Base-by-base conservation (phyloP, 1,139 yeast genomes). In the Hansenula lynferdii region DNA sequence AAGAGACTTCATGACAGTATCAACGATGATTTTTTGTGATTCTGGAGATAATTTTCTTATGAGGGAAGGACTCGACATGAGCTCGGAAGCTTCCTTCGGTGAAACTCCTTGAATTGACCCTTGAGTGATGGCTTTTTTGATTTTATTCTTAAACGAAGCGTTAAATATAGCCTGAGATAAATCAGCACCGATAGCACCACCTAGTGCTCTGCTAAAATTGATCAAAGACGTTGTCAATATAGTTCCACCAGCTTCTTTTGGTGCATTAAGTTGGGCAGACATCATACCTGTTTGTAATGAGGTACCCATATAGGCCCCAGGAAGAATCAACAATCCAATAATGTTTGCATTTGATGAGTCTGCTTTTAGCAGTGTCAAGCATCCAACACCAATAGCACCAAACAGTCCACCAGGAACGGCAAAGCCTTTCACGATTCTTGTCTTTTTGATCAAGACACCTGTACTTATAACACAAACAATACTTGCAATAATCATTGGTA, bases 281-380 rank as follows among this genome's bases (percentile, higher is more conserved):
- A 80, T 51, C 33, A 73, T 49, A 2, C 75, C 57, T 27, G 76
- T 62, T 56, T 79, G 86, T 48, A 77, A 65, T 39, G 65, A 64
- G 18, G 73, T 50, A 1, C 86, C 86, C 34, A 70, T 61, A 0
- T 78, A 70, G 22, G 75, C 54, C 39, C 85, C 86, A 6, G 67
- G 63, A 8, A 76, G 49, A 20, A 80, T 70, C 23, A 71, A 57
- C 10, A 70, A 58, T 0, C 85, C 85, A 41, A 79, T 74, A 31
- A 67, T 61, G 32, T 60, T 54, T 8, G 64, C 57, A 17, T 52
- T 50, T 3, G 62, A 50, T 4, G 75, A 64, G 38, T 64, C 41
- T n/a, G 56, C 58, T 18, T 59, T 60, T 22, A 77, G 54, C 8
- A 73, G 38, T 3, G 70, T 54, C 15, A 75, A 44, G 12, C 77